phyloP scores from a whole-genome alignment of 2,329 filamentous ascomycete species.

The Beauveria asiatica region DNA sequence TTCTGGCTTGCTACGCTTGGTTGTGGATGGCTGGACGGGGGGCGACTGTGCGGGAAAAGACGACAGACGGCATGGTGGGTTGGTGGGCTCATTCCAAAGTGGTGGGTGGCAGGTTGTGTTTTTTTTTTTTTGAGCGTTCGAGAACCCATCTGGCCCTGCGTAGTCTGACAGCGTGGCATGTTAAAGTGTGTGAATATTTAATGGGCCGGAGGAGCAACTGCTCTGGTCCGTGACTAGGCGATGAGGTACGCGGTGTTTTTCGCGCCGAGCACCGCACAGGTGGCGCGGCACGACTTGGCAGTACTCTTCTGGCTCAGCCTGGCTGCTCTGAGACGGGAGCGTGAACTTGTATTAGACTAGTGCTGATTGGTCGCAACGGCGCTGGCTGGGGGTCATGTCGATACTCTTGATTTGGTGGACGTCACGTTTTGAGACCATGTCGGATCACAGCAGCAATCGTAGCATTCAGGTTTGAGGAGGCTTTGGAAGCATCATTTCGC shows the following conservation, averaged over 20 bases:
- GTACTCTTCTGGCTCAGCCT: too few species aligned
- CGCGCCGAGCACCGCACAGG: not conserved
- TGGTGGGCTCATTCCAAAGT: constrained; percentile 8
- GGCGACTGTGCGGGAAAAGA: not conserved
- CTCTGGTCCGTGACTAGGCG: not conserved
- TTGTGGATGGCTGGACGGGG: not conserved
- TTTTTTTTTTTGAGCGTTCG: constrained; percentile 1
- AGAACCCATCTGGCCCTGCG: not conserved
- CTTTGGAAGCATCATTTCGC: not conserved
- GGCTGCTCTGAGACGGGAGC: not conserved
- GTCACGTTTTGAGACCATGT: not conserved
- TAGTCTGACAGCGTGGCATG: constrained; percentile 9
- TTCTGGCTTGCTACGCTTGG: not conserved
- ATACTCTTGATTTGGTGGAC: not conserved
- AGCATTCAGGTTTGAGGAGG: not conserved
- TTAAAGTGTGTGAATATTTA: not conserved
- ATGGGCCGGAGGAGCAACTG: not conserved
- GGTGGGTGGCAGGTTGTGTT: not conserved
- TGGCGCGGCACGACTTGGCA: not conserved
- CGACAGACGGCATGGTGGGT: not conserved
- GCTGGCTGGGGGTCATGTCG: not conserved
- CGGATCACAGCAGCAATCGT: not conserved
- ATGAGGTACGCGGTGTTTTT: not conserved
- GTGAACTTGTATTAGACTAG: not conserved
- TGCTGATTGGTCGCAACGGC: not conserved